These are phyloP conservation scores for Rutstroemia sp. DNA, from an alignment of 2,329 filamentous ascomycete genomes.

Conservation along the genomic window DNA sequence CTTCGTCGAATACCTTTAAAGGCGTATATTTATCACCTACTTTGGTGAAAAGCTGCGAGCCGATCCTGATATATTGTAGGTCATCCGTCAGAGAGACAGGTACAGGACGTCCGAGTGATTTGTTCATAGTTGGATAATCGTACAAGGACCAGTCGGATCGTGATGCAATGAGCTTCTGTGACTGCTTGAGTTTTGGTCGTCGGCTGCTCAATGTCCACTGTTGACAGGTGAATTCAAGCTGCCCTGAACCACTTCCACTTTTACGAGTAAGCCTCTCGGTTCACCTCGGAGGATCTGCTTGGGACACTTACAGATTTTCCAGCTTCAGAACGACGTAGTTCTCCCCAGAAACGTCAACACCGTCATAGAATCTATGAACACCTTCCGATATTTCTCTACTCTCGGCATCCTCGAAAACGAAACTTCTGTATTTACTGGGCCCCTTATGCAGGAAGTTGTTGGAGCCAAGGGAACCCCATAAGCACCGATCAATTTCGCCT, in stretches of 20 bases:
- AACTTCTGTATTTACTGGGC: not conserved
- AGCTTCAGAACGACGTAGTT: not conserved
- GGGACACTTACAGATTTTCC: not conserved
- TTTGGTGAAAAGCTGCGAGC: not conserved
- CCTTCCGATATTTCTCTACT: not conserved
- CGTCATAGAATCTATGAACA: not conserved
- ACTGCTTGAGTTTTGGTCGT: not conserved
- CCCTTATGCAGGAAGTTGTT: not conserved
- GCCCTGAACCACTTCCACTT: not conserved
- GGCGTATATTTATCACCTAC: not conserved
- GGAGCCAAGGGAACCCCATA: not conserved
- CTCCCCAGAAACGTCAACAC: not conserved
- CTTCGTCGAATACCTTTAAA: not conserved
- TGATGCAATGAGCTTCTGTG: not conserved
- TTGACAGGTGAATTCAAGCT: slow-evolving; percentile 3
- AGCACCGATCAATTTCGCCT: not conserved
- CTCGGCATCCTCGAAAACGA: not conserved
- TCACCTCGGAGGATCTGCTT: not conserved
- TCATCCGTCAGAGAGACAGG: not conserved
- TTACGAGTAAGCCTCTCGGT: not conserved
- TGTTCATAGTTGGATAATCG: not conserved
- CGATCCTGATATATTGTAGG: not conserved
- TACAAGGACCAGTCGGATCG: not conserved
- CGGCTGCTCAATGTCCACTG: not conserved
- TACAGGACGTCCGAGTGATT: not conserved